Conservation (phyloP, 2,329 filamentous ascomycete species). For the Hymenoscyphus occultus region DNA sequence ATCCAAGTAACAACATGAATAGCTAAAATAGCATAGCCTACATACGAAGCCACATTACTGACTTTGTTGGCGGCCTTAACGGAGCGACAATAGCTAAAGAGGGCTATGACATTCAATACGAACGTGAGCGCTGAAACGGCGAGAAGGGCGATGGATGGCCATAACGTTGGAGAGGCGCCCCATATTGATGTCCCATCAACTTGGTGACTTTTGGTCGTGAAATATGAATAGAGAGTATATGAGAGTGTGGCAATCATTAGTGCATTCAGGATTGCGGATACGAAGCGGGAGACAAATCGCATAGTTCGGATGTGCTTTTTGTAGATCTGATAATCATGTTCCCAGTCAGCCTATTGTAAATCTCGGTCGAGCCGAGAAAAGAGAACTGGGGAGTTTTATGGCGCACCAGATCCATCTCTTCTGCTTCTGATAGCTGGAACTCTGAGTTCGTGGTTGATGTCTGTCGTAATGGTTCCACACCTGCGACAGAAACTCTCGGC, state of each 20-base stretch:
- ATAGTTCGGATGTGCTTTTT: conserved; percentile 26
- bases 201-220: conserved; percentile 19
- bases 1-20: conserved; percentile 23
- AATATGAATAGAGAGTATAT: conserved; percentile 25
- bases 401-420: conserved; percentile 21
- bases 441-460: conserved; percentile 5
- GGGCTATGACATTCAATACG: conserved; percentile 21
- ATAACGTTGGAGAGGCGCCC: conserved; percentile 18
- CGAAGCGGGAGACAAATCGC: conserved; percentile 21
- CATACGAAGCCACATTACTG: conserved; percentile 9
- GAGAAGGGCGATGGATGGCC: conserved; percentile 25
- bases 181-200: conserved; percentile 14
- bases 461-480: conserved; percentile 10
- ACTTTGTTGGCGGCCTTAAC: conserved; percentile 22
- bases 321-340: conserved; percentile 17
- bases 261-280: conserved; percentile 21
- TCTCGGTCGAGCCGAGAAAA: neutral
- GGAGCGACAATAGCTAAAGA: conserved; percentile 18
- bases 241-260: conserved; percentile 22
- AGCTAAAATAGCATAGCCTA: conserved; percentile 14
- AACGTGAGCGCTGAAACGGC: conserved; percentile 21
- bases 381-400: neutral
- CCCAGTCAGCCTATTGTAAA: neutral
- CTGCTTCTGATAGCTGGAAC: conserved; percentile 14
- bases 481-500: conserved; percentile 47